Percentiles rank a stretch among this genome's conserved stretches.
These are phyloP conservation scores for Pythium myriotylum DNA, from an alignment of 352 stramenopile genomes.

Conservation along the genomic window DNA sequence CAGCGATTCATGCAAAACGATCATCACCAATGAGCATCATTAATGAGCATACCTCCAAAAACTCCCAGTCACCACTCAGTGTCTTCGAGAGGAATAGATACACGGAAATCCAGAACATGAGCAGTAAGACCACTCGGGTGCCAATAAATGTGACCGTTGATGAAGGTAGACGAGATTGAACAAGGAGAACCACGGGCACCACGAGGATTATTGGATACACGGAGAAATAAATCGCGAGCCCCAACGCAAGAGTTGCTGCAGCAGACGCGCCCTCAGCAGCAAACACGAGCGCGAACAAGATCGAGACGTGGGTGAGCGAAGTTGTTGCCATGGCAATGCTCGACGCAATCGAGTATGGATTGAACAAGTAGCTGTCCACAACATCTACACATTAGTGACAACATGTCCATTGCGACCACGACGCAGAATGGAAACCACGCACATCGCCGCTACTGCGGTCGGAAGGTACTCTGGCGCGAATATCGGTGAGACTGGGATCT, in stretches of 20 bases:
- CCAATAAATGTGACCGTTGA: neutral
- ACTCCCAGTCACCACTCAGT: constrained; percentile 58
- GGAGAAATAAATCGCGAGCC: constrained; percentile 65
- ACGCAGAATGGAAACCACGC: constrained; percentile 15
- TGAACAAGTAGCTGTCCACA: constrained; percentile 58
- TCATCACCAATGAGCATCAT: neutral
- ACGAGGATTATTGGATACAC: constrained; percentile 74
- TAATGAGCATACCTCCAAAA: constrained; percentile 51
- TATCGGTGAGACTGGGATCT: constrained; percentile 72
- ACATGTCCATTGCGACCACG: neutral
- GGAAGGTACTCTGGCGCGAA: constrained; percentile 52
- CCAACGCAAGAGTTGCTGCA: constrained; percentile 45
- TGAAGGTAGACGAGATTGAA: constrained; percentile 30
- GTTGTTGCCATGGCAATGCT: constrained; percentile 73
- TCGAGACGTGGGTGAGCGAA: constrained; percentile 60
- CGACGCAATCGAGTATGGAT: constrained; percentile 74
- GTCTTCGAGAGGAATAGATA: constrained; percentile 64
- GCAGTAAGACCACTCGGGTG: constrained; percentile 6
- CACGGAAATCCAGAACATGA: constrained; percentile 7
- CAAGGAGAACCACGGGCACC: constrained; percentile 54
- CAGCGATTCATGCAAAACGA: too few relatives aligned
- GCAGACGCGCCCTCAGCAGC: constrained; percentile 52
- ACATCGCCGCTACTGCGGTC: constrained; percentile 55
- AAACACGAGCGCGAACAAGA: constrained; percentile 76
- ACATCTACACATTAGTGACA: neutral